phyloP scores from a whole-genome alignment of 345 rosid species.

The Eutrema heterophyllum region DNA sequence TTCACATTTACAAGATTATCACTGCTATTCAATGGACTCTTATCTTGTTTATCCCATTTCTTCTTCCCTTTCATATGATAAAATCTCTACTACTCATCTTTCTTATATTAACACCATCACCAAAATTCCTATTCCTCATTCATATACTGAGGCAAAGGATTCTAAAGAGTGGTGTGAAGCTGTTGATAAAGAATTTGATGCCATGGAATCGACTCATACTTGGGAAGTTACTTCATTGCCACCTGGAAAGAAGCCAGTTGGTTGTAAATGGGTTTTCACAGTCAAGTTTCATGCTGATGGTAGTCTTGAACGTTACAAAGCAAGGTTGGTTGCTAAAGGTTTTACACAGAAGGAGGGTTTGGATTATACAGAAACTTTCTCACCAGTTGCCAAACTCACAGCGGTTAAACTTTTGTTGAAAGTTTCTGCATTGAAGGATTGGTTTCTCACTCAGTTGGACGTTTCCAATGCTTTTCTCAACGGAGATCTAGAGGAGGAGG shows the following conservation, averaged over 20 bases:
- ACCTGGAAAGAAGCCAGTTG: rapidly evolving
- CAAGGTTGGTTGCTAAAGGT: not conserved
- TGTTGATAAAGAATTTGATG: not conserved
- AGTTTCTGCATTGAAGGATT: no score
- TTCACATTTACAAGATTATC: no score
- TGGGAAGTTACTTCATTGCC: not conserved
- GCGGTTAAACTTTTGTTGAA: no score
- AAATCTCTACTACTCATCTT: not conserved
- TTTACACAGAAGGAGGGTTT: no score
- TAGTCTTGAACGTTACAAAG: not conserved
- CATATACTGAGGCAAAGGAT: not conserved
- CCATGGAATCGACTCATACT: rapidly evolving
- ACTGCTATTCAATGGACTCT: no score
- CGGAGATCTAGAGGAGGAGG: no score
- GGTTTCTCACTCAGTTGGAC: no score
- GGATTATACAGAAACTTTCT: no score
- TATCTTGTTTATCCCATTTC: no score
- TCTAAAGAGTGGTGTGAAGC: not conserved
- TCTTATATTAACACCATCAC: not conserved
- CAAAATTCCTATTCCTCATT: not conserved
- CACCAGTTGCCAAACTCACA: no score
- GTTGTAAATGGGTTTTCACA: not conserved
- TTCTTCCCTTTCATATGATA: no score
- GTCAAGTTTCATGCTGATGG: not conserved
- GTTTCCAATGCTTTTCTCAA: no score